Base-by-base conservation (phyloP, 169 alveolate species). In the Plasmodium relictum region DNA sequence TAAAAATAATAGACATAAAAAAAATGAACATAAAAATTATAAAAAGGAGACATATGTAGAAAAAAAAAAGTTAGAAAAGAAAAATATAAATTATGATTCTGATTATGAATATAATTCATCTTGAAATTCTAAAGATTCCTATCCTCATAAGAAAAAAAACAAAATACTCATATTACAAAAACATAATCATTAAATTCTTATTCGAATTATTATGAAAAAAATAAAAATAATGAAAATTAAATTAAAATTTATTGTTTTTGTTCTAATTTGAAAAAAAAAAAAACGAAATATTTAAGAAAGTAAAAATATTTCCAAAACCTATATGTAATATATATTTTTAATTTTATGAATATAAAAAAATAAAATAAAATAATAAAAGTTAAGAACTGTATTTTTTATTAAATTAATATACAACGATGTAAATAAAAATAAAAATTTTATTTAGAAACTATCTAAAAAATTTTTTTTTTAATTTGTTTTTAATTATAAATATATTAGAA, bases 1-100 rank as follows among this genome's bases (percentile, higher is more conserved):
- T 20, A 80, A 68, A 52, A 66, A 65, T 26, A 50, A 80, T n/a
- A 80, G 65, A 45, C 50, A 56, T 50, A 83, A 80, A 26, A 80
- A 80, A 62, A 66, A 68, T 56, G 90, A 80, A 31, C 39, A 31
- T 31, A 31, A 31, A 31, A 2, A 31, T 31, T 31, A 31, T 31
- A 31, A 31, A 31, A 31, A 31, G 39, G 1, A 31, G 39, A 1
- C 39, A 31, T 31, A 31, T 31, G 39, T 2, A 31, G 3, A 1
- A 31, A 31, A 31, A 20, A 80, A 80, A 52, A 80, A 80, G 52
- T 54, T 39, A 31, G 62, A 80, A 14, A 80, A 50, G 12, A 80
- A 39, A 42, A 68, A 68, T 14, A 66, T 66, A 54, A 56, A 68
- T 78, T 37, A 78, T 65, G 31, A 74, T 58, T 59, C 69, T 59